Conservation (phyloP, 1,284 basidiomycete genomes). For the Ustanciosporium gigantosporum region DNA sequence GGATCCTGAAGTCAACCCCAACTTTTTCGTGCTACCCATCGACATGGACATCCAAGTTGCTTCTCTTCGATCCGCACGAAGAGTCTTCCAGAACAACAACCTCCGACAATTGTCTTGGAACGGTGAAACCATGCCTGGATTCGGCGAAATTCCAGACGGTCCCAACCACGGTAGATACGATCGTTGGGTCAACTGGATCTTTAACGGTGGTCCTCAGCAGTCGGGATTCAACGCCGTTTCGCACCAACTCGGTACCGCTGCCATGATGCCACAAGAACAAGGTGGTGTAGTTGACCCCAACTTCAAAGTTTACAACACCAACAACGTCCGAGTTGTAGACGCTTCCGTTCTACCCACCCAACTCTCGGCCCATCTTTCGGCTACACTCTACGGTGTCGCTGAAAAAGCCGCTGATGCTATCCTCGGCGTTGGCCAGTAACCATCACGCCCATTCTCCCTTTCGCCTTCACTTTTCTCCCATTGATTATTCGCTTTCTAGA, state of each 20-base stretch:
- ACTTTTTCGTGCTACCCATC: slow-evolving; percentile 61
- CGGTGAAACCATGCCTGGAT: slow-evolving; percentile 61
- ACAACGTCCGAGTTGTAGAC: slow-evolving; percentile 51
- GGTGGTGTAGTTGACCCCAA: slow-evolving; percentile 65
- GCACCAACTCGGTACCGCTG: slow-evolving; percentile 69
- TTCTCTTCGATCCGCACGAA: slow-evolving; percentile 52
- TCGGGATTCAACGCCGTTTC: slow-evolving; percentile 57
- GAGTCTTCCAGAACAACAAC: slow-evolving; percentile 49
- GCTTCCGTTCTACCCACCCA: slow-evolving; percentile 46
- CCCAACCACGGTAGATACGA: slow-evolving; percentile 45
- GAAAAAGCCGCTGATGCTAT: slow-evolving; percentile 45
- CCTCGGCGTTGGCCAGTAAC: not conserved
- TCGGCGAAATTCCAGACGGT: slow-evolving; percentile 42
- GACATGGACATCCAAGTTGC: slow-evolving; percentile 61
- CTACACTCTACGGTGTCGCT: slow-evolving; percentile 46
- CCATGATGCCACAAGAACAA: slow-evolving; percentile 69
- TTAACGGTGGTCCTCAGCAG: slow-evolving; percentile 51
- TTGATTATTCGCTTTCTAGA: too few species aligned
- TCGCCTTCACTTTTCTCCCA: too few species aligned
- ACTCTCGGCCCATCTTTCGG: slow-evolving; percentile 43
- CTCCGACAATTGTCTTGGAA: slow-evolving; percentile 48
- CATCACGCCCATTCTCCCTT: too few species aligned
- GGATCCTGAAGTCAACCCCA: slow-evolving; percentile 17
- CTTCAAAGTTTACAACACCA: slow-evolving; percentile 60
- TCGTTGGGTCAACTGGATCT: slow-evolving; percentile 61